Conservation (phyloP, 345 rosid species). For the Salix koriyanagi region DNA sequence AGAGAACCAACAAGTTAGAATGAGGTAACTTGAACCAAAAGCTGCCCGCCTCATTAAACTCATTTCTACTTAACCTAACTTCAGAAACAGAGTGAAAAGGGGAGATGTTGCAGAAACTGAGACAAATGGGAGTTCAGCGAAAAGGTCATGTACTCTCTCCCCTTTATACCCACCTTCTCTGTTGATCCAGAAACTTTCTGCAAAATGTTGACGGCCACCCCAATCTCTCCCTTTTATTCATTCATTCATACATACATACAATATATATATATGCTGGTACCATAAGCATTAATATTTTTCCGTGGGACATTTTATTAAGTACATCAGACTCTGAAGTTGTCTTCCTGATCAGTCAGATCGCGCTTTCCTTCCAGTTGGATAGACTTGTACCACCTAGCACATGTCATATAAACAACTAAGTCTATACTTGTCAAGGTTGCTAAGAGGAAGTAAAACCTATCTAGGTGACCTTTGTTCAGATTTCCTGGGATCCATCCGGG, state of each 20-base stretch:
- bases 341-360: conserved; percentile 31
- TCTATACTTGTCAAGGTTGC: conserved; percentile 69
- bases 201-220: neutral
- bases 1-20: conserved; percentile 19
- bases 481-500: conserved; percentile 98
- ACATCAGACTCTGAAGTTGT: conserved; percentile 45
- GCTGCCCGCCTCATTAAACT: conserved; percentile 9
- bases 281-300: conserved; percentile 4
- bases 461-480: conserved; percentile 92
- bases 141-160: neutral
- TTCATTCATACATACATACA: neutral
- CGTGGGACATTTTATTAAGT: neutral
- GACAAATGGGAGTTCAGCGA: neutral
- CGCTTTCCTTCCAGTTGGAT: conserved; percentile 64
- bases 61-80: conserved; percentile 1
- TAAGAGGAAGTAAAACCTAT: conserved; percentile 85
- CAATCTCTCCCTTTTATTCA: conserved; percentile 26
- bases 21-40: conserved; percentile 15
- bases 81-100: conserved; percentile 4
- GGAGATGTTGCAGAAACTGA: conserved; percentile 9
- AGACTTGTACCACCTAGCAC: conserved; percentile 85
- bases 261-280: conserved; percentile 5
- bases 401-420: conserved; percentile 53
- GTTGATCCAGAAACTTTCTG: neutral
- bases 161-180: conserved; percentile 6